These are phyloP conservation scores for Cystofilobasidium capitatum DNA, from an alignment of 768 basidiomycete species.

Conservation along the genomic window DNA sequence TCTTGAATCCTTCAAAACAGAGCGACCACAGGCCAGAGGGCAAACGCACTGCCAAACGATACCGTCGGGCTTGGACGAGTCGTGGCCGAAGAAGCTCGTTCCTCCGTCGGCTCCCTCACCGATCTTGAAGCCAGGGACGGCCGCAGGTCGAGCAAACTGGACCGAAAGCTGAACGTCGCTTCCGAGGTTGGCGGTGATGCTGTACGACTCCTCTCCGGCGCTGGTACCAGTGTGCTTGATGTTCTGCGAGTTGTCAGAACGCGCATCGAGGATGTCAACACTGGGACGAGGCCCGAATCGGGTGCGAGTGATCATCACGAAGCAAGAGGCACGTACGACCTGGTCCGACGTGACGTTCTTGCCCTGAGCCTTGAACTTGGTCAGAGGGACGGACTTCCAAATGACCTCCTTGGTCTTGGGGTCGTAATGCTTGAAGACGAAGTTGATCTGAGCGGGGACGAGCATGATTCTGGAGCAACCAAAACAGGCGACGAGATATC, in stretches of 20 bases:
- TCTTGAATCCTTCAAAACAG: too few relatives aligned
- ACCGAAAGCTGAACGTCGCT: constrained; percentile 69
- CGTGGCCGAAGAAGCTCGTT: constrained; percentile 67
- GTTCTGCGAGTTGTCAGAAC: constrained; percentile 29
- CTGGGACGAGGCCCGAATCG: constrained; percentile 55
- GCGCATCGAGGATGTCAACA: constrained; percentile 43
- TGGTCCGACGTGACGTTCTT: constrained; percentile 35
- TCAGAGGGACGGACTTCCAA: constrained; percentile 77
- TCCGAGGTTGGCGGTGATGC: constrained; percentile 66
- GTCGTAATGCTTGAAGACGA: constrained; percentile 79
- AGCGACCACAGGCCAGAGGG: background rate
- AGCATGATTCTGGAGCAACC: constrained; percentile 47
- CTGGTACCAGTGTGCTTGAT: constrained; percentile 44
- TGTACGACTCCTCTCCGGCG: constrained; percentile 57
- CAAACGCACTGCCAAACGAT: constrained; percentile 38
- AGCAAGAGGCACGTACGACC: constrained; percentile 43
- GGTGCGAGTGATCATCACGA: constrained; percentile 10
- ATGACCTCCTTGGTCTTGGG: constrained; percentile 59
- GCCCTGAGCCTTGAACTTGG: constrained; percentile 32
- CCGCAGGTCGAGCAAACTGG: constrained; percentile 57
- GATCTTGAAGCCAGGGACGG: constrained; percentile 79
- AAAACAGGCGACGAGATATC: constrained; percentile 1
- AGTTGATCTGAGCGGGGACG: constrained; percentile 91
- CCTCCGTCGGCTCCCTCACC: constrained; percentile 83
- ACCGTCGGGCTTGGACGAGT: constrained; percentile 32